Evolutionary conservation across 768 basidiomycete species (phyloP), one percentile per base, ranked within the genome.

Genomic region (Kwoniella botswanensis): DNA sequence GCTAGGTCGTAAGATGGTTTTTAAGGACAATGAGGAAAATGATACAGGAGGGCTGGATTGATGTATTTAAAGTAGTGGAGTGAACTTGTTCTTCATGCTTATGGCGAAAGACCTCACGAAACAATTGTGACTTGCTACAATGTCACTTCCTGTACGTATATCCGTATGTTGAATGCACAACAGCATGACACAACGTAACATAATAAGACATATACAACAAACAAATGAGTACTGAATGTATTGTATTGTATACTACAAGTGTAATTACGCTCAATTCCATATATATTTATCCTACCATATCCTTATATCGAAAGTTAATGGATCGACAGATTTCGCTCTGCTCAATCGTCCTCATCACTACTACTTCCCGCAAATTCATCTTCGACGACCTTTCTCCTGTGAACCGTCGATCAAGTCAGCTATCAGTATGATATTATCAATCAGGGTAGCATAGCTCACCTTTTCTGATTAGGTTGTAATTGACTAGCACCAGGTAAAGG

Each of bases 351-450:
- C 29, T 74, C 73, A 15, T 71, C 73, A 54, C 67, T 65, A 29
- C 60, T 61, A 29, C 67, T 70, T 4, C 77, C 79, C 0, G 77
- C 79, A 66, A 80, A 80, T 44, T 80, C 79, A 58, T 80, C 79
- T 58, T 73, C 79, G 0, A 78, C 74, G 0, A 67, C 73, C 61
- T 80, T 78, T 26, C 79, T 77, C 43, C 79, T 80, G 29, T 13
- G 43, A 10, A 12, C 15, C 3, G 21, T 21, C 35, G 52, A 43
- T 29, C 26, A 44, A 59, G 57, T 56, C 35, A 35, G 35, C 35
- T 35, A 35, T 35, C 29, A 35, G 35, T 7, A 24, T 18, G 29
- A 56, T 29, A 7, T 52, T 11, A 21, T 58, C 61, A 64, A 4
- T 62, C 10, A 58, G 12, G 13, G 61, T 54, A 7, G 2, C 5